Conservation (phyloP, 1,284 basidiomycete species). For the Hemileia vastatrix region DNA sequence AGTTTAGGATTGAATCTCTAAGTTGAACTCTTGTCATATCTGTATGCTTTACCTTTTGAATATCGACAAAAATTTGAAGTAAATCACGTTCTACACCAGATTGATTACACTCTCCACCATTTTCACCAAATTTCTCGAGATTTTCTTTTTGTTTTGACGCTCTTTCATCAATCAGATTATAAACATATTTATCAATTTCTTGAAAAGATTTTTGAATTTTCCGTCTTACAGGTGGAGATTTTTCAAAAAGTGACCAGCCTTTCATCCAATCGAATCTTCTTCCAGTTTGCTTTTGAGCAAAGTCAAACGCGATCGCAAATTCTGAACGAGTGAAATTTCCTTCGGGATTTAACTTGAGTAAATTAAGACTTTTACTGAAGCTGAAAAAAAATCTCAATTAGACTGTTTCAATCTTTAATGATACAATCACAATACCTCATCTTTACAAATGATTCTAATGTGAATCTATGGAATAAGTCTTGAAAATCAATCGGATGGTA, state of each 20-base stretch:
- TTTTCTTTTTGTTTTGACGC: not conserved
- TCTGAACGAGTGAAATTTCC: not conserved
- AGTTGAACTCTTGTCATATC: constrained; percentile 25
- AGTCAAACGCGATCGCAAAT: constrained; percentile 23
- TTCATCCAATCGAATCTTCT: constrained; percentile 13
- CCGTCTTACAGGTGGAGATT: not conserved
- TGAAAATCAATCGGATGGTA: constrained; percentile 1
- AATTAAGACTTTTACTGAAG: not conserved
- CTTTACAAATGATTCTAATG: constrained; percentile 2
- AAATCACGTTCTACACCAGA: not conserved
- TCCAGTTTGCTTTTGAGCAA: constrained; percentile 22
- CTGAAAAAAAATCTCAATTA: constrained; percentile 2
- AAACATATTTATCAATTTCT: constrained; percentile 19
- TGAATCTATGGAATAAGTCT: not conserved
- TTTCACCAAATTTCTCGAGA: not conserved
- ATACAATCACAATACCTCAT: no score
- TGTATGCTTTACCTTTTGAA: constrained; percentile 2
- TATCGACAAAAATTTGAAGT: not conserved
- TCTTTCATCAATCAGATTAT: constrained; percentile 23
- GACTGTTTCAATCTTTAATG: no score
- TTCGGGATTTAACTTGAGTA: no score
- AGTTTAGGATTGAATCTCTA: constrained; percentile 28
- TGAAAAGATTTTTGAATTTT: constrained; percentile 12
- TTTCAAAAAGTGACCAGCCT: constrained; percentile 5
- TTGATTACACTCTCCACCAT: not conserved